Percentiles rank a stretch among this genome's conserved stretches.
These are phyloP conservation scores for Garcia nutans DNA, from an alignment of 345 rosid species.

Conservation along the genomic window DNA sequence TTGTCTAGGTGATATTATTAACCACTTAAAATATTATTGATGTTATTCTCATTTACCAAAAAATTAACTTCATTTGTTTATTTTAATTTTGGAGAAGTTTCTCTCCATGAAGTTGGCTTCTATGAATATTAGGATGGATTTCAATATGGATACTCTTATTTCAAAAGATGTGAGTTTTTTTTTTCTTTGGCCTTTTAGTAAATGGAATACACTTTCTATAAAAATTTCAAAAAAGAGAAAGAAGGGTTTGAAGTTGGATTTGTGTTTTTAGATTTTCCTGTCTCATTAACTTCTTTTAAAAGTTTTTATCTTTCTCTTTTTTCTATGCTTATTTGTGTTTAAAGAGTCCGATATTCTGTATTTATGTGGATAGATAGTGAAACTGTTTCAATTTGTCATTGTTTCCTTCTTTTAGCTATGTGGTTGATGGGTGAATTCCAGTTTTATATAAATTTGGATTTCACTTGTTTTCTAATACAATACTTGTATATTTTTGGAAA, in stretches of 20 bases:
- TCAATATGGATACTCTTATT: slow-evolving; percentile 53
- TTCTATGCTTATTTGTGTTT: background rate
- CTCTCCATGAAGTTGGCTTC: slow-evolving; percentile 91
- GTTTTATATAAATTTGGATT: too few relatives aligned
- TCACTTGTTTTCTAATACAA: too few relatives aligned
- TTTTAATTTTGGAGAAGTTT: slow-evolving; percentile 45
- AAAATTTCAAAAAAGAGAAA: background rate
- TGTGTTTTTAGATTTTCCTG: slow-evolving; percentile 40
- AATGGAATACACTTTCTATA: background rate
- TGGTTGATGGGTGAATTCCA: too few relatives aligned
- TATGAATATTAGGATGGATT: slow-evolving; percentile 69
- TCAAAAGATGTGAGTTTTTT: slow-evolving; percentile 71
- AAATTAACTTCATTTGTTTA: background rate
- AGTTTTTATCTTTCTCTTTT: background rate
- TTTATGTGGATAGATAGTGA: background rate
- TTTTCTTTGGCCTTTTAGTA: background rate
- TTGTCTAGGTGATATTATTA: too few relatives aligned
- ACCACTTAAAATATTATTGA: too few relatives aligned
- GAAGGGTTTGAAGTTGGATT: background rate
- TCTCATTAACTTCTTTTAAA: too few relatives aligned
- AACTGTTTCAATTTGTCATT: too few relatives aligned
- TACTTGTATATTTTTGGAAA: too few relatives aligned
- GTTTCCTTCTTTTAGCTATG: too few relatives aligned
- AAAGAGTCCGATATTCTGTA: background rate
- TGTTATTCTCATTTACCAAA: too few relatives aligned